Evolutionary conservation across 148 eudicot species (phyloP).

Genomic region (Camellia lanceoleosa): DNA sequence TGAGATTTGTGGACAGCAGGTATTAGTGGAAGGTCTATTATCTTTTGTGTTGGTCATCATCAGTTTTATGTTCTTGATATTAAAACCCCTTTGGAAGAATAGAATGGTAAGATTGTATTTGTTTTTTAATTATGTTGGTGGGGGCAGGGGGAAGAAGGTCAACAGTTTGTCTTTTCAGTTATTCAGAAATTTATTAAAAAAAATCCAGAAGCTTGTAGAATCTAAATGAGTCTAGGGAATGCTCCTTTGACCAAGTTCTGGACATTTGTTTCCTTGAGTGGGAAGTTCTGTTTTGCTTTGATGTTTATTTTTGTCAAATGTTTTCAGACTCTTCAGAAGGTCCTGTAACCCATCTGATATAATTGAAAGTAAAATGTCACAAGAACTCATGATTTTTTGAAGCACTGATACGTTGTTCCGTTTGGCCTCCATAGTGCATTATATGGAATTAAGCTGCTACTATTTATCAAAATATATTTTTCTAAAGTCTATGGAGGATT

Average conservation of each 20-base stretch:
- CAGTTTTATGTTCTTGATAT: no score
- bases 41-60: neutral
- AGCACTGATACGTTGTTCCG: no score
- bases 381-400: neutral
- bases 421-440: no score
- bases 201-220: no score
- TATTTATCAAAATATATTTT: neutral
- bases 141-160: no score
- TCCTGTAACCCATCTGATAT: neutral
- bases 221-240: neutral
- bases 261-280: neutral
- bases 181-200: no score
- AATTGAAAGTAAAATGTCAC: neutral
- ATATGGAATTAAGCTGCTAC: neutral
- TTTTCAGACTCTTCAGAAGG: neutral
- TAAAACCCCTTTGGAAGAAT: neutral
- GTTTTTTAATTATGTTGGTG: neutral
- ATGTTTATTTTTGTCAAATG: neutral
- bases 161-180: no score
- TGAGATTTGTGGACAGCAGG: constrained; percentile 96
- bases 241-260: neutral
- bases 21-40: constrained; percentile 17
- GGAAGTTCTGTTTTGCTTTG: no score
- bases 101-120: neutral
- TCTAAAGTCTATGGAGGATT: no score